A percentile compares a stretch with the other conserved stretches of the same genome.
phyloP scores from a whole-genome alignment of 73 alveolate species.

The Paramecium octaurelia region DNA sequence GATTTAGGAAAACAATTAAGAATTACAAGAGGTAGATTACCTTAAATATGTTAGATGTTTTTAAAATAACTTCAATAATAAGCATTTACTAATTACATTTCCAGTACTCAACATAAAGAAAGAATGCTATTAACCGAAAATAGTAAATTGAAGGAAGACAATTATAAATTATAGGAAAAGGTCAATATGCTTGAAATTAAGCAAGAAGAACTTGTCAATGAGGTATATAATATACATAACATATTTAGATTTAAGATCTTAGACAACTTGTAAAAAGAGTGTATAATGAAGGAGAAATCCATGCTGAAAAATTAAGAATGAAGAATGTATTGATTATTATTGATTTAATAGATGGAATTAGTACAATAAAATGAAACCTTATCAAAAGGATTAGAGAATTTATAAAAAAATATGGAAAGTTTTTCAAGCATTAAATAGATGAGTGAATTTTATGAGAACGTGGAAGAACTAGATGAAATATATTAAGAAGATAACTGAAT shows the following conservation, averaged over 20 bases:
- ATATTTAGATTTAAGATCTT: conserved; percentile 33
- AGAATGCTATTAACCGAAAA: background rate
- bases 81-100: background rate
- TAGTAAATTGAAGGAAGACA: background rate
- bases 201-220: conserved; percentile 20
- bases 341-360: background rate
- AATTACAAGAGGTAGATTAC: background rate
- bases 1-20: background rate
- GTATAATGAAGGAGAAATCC: conserved; percentile 6
- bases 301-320: background rate
- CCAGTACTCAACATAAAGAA: background rate
- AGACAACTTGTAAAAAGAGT: background rate
- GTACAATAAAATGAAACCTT: background rate
- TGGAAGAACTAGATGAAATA: background rate
- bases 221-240: background rate
- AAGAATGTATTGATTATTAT: background rate
- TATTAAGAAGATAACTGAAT: background rate
- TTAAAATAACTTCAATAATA: background rate
- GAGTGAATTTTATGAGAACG: background rate
- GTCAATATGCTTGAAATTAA: background rate
- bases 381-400: background rate
- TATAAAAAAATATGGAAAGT: background rate
- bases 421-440: background rate
- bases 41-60: background rate
- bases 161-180: background rate